These are phyloP conservation scores for Chaetomium cochliodes DNA, from an alignment of 495 filamentous ascomycete species.

Conservation along the genomic window DNA sequence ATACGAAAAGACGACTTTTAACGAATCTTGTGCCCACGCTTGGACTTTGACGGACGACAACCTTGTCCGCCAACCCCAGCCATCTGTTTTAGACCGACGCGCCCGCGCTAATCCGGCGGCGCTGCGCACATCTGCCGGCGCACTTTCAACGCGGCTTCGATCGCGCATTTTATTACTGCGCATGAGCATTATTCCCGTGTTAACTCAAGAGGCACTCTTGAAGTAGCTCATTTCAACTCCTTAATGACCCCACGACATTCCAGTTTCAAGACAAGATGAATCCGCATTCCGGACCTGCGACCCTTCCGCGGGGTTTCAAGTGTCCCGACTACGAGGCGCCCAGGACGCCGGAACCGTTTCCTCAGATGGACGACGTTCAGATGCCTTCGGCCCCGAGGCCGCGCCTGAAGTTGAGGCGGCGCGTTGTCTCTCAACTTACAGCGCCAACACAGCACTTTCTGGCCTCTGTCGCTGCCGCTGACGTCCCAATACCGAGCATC, in stretches of 20 bases:
- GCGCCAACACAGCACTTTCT: slow-evolving; percentile 58
- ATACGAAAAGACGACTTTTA: background rate
- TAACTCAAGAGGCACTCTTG: slow-evolving; percentile 14
- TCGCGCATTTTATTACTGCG: slow-evolving; percentile 2
- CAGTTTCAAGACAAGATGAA: slow-evolving; percentile 39
- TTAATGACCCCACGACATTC: slow-evolving; percentile 36
- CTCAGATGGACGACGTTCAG: slow-evolving; percentile 34
- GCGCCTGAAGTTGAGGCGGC: slow-evolving; percentile 48
- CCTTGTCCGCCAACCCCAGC: slow-evolving; percentile 18
- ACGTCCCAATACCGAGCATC: slow-evolving; percentile 56
- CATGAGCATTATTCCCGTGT: background rate
- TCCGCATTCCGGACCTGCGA: slow-evolving; percentile 44
- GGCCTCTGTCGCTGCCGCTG: slow-evolving; percentile 56
- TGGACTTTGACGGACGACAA: slow-evolving; percentile 6
- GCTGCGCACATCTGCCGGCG: slow-evolving; percentile 7
- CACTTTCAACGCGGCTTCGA: slow-evolving; percentile 5
- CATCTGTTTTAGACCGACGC: slow-evolving; percentile 25
- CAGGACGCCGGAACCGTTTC: slow-evolving; percentile 47
- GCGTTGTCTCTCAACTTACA: slow-evolving; percentile 46
- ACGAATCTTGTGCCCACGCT: background rate
- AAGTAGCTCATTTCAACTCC: slow-evolving; percentile 6
- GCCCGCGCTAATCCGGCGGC: slow-evolving; percentile 1
- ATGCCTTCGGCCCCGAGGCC: slow-evolving; percentile 45
- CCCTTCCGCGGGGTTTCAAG: slow-evolving; percentile 44
- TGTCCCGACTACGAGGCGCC: slow-evolving; percentile 38